Percentiles rank a stretch among this genome's conserved stretches.
These are phyloP conservation scores for Pythium dissimile DNA, from an alignment of 352 stramenopile species.

Conservation along the genomic window DNA sequence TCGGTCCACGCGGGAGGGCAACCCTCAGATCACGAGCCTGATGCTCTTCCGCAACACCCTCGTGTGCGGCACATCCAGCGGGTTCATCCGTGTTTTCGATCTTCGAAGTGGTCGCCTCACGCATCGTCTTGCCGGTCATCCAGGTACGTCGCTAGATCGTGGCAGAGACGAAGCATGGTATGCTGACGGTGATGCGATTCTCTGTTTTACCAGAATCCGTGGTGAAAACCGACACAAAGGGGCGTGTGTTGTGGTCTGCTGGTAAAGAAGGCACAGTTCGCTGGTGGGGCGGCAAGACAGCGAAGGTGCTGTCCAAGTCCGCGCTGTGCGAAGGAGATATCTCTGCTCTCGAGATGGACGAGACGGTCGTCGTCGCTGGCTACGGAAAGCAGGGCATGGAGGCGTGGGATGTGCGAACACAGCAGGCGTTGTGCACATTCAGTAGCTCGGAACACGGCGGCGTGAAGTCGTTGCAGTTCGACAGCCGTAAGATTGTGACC, in stretches of 20 bases:
- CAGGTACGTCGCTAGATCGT: constrained; percentile 37
- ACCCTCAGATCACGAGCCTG: constrained; percentile 80
- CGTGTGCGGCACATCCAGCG: constrained; percentile 82
- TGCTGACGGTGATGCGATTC: not conserved
- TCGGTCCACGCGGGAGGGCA: constrained; percentile 54
- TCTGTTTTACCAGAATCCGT: constrained; percentile 51
- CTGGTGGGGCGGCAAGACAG: constrained; percentile 87
- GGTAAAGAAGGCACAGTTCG: constrained; percentile 78
- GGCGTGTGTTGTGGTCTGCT: constrained; percentile 81
- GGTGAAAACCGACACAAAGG: constrained; percentile 81
- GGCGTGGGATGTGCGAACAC: constrained; percentile 84
- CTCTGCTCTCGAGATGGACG: constrained; percentile 85
- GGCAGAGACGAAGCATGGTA: too few relatives aligned
- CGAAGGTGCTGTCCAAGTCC: constrained; percentile 84
- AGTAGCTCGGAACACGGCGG: constrained; percentile 68
- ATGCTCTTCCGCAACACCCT: constrained; percentile 88
- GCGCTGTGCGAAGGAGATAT: constrained; percentile 72
- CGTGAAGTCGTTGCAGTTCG: constrained; percentile 74
- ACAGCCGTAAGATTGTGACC: constrained; percentile 85
- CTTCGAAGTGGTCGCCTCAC: constrained; percentile 74
- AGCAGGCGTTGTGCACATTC: constrained; percentile 84
- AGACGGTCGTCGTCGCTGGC: constrained; percentile 82
- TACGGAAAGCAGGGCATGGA: constrained; percentile 85
- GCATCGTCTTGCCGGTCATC: constrained; percentile 79
- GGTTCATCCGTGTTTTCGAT: constrained; percentile 87